Percentiles rank a stretch among this genome's conserved stretches.
Evolutionary conservation across 495 filamentous ascomycete species (phyloP).

Genomic region (Annulohypoxylon moriforme): DNA sequence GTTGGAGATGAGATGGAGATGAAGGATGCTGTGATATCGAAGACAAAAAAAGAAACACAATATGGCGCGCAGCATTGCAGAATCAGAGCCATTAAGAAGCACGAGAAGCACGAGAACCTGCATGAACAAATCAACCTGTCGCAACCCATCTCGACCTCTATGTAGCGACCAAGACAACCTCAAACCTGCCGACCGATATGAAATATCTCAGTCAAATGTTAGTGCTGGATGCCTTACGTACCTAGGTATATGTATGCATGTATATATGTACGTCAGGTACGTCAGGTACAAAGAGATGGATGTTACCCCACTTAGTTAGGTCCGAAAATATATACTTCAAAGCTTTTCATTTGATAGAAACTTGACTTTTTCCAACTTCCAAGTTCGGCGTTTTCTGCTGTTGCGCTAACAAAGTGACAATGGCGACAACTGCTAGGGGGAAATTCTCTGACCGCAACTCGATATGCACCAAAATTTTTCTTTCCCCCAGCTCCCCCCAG

Average conservation of each 20-base stretch:
- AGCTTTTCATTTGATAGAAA: slow-evolving; percentile 26
- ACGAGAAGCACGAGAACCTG: neutral
- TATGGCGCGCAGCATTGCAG: neutral
- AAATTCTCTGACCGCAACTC: slow-evolving; percentile 42
- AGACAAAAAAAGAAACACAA: slow-evolving; percentile 30
- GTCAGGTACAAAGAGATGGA: neutral
- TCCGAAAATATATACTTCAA: slow-evolving; percentile 4
- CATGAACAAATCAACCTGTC: slow-evolving; percentile 7
- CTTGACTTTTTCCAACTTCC: slow-evolving; percentile 18
- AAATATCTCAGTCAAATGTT: neutral
- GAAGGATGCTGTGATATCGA: neutral
- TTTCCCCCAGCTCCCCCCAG: neutral
- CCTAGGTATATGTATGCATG: neutral
- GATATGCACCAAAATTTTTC: slow-evolving; percentile 1
- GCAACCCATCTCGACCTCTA: neutral
- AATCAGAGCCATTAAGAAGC: neutral
- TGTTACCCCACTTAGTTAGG: neutral
- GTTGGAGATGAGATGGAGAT: slow-evolving; percentile 20
- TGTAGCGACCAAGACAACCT: slow-evolving; percentile 6
- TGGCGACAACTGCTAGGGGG: neutral
- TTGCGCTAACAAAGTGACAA: slow-evolving; percentile 19
- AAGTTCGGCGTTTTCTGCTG: slow-evolving; percentile 16
- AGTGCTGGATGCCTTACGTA: neutral
- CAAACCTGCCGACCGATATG: slow-evolving; percentile 17
- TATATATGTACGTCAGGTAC: slow-evolving; percentile 9